These are phyloP conservation scores for Dillenia turbinata DNA, from an alignment of 164 flowering plant genomes.

Conservation along the genomic window DNA sequence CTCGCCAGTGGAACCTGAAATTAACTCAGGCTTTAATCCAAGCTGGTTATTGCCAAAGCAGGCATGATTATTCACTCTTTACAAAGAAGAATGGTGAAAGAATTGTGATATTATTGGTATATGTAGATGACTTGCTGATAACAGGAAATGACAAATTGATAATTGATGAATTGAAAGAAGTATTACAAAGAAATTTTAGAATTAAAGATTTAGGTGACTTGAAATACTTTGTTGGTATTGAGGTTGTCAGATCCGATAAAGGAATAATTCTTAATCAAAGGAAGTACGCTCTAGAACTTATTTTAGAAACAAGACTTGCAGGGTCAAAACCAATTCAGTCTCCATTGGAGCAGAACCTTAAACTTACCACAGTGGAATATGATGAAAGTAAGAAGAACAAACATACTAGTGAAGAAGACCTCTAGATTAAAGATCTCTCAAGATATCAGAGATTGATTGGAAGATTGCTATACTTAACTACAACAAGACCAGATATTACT, in stretches of 20 bases:
- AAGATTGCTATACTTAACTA: background rate
- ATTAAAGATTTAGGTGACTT: background rate
- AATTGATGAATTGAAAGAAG: too few species aligned
- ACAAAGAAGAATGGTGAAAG: too few species aligned
- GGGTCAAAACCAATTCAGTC: background rate
- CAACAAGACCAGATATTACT: background rate
- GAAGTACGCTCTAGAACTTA: slow-evolving; percentile 1
- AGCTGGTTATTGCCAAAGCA: too few species aligned
- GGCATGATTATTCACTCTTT: too few species aligned
- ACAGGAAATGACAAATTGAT: too few species aligned
- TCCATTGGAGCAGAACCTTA: background rate
- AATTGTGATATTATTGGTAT: too few species aligned
- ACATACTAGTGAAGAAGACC: background rate
- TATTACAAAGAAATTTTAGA: background rate
- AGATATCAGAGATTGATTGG: background rate
- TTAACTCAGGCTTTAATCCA: too few species aligned
- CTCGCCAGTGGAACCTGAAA: too few species aligned
- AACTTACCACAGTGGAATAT: background rate
- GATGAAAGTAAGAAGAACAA: too few species aligned
- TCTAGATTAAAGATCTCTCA: background rate
- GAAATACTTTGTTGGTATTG: slow-evolving; percentile 4
- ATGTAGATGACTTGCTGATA: too few species aligned
- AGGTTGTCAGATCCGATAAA: background rate
- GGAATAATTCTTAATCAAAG: background rate
- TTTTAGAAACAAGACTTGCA: background rate